Base-by-base conservation (phyloP, 2,329 filamentous ascomycete genomes). In the Sporothrix mexicana region DNA sequence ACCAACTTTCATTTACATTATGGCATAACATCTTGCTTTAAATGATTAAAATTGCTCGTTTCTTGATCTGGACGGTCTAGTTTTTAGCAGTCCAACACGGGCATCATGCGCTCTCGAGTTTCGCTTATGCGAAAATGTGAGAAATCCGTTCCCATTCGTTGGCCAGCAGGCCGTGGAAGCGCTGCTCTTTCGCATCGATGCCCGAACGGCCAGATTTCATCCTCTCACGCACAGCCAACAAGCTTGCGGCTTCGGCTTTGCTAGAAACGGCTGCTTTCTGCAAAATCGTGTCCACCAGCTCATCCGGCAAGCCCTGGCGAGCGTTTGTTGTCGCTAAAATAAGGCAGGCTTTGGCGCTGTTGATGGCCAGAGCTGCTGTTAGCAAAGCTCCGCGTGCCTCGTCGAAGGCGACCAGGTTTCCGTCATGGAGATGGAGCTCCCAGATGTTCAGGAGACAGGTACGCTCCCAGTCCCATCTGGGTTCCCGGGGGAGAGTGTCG, bases 391-490 rank as follows among this genome's bases (percentile, higher is more conserved):
- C 20, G 25, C 25, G 49, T 17, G 53, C 45, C 47, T 72, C 64
- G 20, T 72, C n/a, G 8, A n/a, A 12, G 9, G n/a, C 25, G 1
- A 45, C 61, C 8, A 45, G 41, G n/a, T 25, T 3, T n/a, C n/a
- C 41, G n/a, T 2, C 20, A 1, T 45, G n/a, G 9, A 7, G 7
- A n/a, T 23, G 47, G 8, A 41, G 66, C 64, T 15, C 43, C 4
- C 51, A 30, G 25, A 80, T 78, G 30, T 72, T 76, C 45, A 79
- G 74, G 17, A 80, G 76, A 75, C 80, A 82, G 47, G 73, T 74
- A 12, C 72, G 73, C 72, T 82, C 80, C 79, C 80, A 82, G 53
- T 79, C 78, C 82, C 82, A 84, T 49, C 74, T n/a, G 6, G 71
- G 61, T 49, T 20, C 41, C 9, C 69, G 73, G 5, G 57, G 72